Percentiles rank a stretch among this genome's conserved stretches.
These are phyloP conservation scores for Aspergillus caelatus DNA, from an alignment of 2,329 filamentous ascomycete species.

Conservation along the genomic window DNA sequence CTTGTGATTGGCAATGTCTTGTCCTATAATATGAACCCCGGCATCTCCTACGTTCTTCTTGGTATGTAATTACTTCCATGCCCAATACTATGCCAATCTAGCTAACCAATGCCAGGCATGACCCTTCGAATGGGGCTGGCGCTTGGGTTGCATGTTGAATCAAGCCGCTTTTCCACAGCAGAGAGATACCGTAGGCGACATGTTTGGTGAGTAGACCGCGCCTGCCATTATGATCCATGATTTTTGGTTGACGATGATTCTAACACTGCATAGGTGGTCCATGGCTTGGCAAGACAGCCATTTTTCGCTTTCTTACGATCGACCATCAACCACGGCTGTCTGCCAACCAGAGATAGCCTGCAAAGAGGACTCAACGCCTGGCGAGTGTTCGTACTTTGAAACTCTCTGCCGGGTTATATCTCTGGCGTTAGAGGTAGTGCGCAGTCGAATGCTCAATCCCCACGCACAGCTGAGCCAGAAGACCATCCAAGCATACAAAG, in stretches of 20 bases:
- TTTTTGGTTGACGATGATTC: background rate
- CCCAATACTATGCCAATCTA: background rate
- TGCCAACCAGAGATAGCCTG: constrained; percentile 55
- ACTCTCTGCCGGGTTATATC: constrained; percentile 60
- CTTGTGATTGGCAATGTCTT: constrained; percentile 65
- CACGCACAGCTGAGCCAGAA: constrained; percentile 56
- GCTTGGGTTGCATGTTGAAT: constrained; percentile 62
- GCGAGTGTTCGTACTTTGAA: constrained; percentile 59
- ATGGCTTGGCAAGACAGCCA: constrained; percentile 68
- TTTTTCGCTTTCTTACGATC: constrained; percentile 65
- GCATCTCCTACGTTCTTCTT: constrained; percentile 64
- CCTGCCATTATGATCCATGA: background rate
- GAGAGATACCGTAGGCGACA: constrained; percentile 51
- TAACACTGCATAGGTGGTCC: constrained; percentile 53
- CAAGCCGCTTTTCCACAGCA: constrained; percentile 54
- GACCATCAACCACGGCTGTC: constrained; percentile 59
- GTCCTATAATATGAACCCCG: constrained; percentile 67
- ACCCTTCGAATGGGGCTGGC: constrained; percentile 64
- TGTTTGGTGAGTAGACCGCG: constrained; percentile 41
- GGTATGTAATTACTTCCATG: constrained; percentile 32
- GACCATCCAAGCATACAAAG: constrained; percentile 59
- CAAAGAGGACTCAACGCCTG: constrained; percentile 49
- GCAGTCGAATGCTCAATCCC: constrained; percentile 58
- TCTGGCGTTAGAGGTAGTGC: constrained; percentile 59
- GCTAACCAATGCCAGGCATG: constrained; percentile 46